Conservation (phyloP, 768 basidiomycete species). For the Leccinum barrowsii region DNA sequence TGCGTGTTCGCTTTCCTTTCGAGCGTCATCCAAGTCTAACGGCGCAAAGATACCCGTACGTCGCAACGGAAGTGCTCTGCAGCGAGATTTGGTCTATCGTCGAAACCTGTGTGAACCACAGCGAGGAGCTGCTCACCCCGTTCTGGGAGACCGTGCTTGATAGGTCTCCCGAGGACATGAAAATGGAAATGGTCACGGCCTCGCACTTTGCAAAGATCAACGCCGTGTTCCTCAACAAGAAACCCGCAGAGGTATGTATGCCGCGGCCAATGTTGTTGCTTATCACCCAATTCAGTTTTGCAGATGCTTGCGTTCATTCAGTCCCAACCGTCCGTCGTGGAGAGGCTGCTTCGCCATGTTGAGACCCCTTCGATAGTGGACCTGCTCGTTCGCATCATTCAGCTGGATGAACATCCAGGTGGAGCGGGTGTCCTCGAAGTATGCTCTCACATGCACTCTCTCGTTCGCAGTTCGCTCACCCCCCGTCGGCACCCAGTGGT, state of each 20-base stretch:
- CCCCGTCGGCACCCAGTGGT: constrained; percentile 60
- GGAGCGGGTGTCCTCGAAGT: constrained; percentile 86
- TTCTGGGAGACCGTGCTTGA: constrained; percentile 93
- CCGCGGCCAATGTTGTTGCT: constrained; percentile 22
- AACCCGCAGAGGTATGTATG: constrained; percentile 84
- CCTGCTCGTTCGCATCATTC: constrained; percentile 84
- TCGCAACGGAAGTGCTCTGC: constrained; percentile 92
- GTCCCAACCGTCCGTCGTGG: constrained; percentile 74
- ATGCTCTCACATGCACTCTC: constrained; percentile 40
- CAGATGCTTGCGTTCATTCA: constrained; percentile 94
- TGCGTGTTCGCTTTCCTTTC: constrained; percentile 38
- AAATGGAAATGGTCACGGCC: constrained; percentile 80
- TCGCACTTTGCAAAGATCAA: constrained; percentile 96
- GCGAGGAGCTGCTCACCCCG: constrained; percentile 68
- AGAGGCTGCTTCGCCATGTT: constrained; percentile 79
- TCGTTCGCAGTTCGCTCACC: constrained; percentile 25
- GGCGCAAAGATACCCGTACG: constrained; percentile 74
- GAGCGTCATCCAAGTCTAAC: constrained; percentile 2
- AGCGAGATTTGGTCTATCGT: constrained; percentile 95
- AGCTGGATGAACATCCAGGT: constrained; percentile 80
- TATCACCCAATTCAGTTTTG: constrained; percentile 10
- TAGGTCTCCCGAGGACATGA: constrained; percentile 80
- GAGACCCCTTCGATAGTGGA: constrained; percentile 91
- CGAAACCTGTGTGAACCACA: constrained; percentile 76
- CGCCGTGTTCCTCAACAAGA: constrained; percentile 81